Evolutionary conservation across 371 early-diverging fungal species (phyloP).

Genomic region (Phascolomyces articulosus): DNA sequence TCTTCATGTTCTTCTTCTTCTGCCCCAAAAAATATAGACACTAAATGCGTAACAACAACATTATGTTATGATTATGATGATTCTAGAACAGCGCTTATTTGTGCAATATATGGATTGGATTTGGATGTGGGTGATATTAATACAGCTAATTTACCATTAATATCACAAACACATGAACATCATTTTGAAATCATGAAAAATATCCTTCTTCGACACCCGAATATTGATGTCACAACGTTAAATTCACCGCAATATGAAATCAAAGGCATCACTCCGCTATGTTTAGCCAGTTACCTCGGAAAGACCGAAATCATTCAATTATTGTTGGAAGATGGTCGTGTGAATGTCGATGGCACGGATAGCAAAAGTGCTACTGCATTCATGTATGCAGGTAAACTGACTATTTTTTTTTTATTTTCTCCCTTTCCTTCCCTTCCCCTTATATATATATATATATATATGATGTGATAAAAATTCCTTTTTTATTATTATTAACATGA

Average conservation of each 20-base stretch:
- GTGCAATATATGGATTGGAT: slow-evolving; percentile 65
- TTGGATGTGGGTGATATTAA: slow-evolving; percentile 57
- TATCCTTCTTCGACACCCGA: slow-evolving; percentile 59
- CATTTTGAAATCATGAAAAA: slow-evolving; percentile 64
- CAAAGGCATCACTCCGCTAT: slow-evolving; percentile 76
- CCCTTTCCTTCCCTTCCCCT: neutral
- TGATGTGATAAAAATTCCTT: too few relatives aligned
- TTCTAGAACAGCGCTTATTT: slow-evolving; percentile 57
- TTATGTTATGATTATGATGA: neutral
- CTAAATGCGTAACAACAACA: neutral
- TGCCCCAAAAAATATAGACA: neutral
- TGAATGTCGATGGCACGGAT: slow-evolving; percentile 70
- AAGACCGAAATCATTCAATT: slow-evolving; percentile 64
- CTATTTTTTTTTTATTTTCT: slow-evolving; percentile 6
- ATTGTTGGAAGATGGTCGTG: slow-evolving; percentile 66
- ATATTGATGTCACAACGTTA: slow-evolving; percentile 54
- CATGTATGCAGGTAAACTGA: slow-evolving; percentile 76
- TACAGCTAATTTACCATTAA: slow-evolving; percentile 59
- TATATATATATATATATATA: neutral
- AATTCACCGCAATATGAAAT: slow-evolving; percentile 70
- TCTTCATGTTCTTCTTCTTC: neutral
- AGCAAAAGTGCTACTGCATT: slow-evolving; percentile 75
- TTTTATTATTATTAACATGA: too few relatives aligned
- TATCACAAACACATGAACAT: slow-evolving; percentile 56
- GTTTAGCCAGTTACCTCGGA: slow-evolving; percentile 74